These are phyloP conservation scores for Heliamphora exappendiculata DNA, from an alignment of 148 eudicot species.

Conservation along the genomic window DNA sequence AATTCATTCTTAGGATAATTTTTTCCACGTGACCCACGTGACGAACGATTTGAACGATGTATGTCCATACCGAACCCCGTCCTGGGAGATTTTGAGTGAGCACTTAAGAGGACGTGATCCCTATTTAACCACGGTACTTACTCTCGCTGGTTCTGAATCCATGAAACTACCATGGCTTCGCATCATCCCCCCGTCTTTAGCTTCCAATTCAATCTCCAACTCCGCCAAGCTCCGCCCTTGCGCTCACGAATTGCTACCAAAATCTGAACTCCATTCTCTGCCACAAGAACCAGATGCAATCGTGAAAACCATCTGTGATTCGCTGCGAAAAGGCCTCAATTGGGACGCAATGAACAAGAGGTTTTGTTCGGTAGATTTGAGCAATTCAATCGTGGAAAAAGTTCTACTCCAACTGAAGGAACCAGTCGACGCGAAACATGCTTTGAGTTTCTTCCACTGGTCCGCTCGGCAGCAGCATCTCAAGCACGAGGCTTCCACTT, in stretches of 20 bases:
- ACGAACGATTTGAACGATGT: too few species aligned
- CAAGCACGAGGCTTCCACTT: conserved; percentile 38
- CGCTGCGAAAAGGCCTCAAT: conserved; percentile 47
- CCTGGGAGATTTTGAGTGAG: too few species aligned
- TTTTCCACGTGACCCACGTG: too few species aligned
- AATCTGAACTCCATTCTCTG: not conserved
- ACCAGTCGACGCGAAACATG: conserved; percentile 55
- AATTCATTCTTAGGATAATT: too few species aligned
- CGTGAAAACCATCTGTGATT: conserved; percentile 38
- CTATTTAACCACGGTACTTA: too few species aligned
- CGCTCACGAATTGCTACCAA: not conserved
- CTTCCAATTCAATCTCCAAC: not conserved
- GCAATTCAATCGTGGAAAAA: conserved; percentile 28
- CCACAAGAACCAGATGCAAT: conserved; percentile 9
- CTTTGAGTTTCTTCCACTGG: conserved; percentile 84
- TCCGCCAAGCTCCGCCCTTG: not conserved
- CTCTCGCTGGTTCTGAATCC: not conserved
- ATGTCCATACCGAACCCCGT: too few species aligned
- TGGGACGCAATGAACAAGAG: conserved; percentile 49
- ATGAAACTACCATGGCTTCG: conserved; percentile 12
- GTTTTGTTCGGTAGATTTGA: conserved; percentile 28
- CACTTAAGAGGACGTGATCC: too few species aligned
- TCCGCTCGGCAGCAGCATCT: conserved; percentile 37
- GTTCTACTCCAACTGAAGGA: conserved; percentile 66
- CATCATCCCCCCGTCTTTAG: not conserved